Percentiles rank a stretch among this genome's conserved stretches.
Conservation (phyloP, 306 rosid species). For the Amphicarpaea edgeworthii region DNA sequence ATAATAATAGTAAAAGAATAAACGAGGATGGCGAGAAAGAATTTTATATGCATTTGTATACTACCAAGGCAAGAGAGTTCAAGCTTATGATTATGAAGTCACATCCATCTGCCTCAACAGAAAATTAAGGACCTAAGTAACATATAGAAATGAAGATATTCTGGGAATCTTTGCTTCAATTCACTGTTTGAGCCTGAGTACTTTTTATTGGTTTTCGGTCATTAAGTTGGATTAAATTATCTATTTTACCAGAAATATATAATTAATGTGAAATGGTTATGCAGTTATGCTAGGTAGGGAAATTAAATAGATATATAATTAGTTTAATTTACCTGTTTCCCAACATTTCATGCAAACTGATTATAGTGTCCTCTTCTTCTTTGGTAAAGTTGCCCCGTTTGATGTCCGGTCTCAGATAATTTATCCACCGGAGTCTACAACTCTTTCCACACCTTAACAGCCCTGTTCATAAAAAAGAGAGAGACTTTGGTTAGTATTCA, state of each 20-base stretch:
- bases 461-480: constrained; percentile 51
- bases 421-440: constrained; percentile 85
- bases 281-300: background rate
- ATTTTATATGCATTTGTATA: background rate
- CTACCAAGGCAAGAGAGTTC: background rate
- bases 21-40: background rate
- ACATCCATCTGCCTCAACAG: constrained; percentile 17
- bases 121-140: constrained; percentile 11
- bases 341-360: constrained; percentile 68
- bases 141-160: background rate
- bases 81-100: background rate
- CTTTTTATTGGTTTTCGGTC: no score
- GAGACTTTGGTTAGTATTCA: background rate
- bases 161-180: background rate
- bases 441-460: constrained; percentile 90
- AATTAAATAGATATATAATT: background rate
- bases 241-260: background rate
- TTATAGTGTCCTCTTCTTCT: constrained; percentile 82
- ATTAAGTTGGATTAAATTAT: background rate
- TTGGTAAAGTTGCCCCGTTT: constrained; percentile 81
- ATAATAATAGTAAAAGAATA: background rate
- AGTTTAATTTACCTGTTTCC: constrained; percentile 70
- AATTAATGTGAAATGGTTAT: background rate
- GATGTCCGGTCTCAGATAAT: constrained; percentile 88
- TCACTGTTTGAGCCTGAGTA: background rate